phyloP scores from a whole-genome alignment of 2,329 filamentous ascomycete species.

The Trichoderma brevicompactum region DNA sequence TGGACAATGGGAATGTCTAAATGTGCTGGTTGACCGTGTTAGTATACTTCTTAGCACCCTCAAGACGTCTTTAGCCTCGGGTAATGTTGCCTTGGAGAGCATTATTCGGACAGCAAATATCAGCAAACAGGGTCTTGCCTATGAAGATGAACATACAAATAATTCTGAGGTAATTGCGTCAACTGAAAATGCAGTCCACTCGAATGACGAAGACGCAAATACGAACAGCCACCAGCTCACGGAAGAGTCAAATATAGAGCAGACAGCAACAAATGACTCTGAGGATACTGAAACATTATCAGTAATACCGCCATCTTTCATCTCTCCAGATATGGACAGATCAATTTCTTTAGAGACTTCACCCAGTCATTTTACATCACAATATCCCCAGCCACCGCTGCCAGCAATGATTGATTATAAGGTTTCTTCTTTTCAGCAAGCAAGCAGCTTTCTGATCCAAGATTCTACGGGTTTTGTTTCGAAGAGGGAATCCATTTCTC shows the following conservation, averaged over 20 bases:
- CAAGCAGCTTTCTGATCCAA: not conserved
- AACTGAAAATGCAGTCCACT: not conserved
- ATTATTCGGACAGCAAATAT: constrained; percentile 19
- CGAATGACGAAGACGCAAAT: too few relatives aligned
- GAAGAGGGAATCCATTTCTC: not conserved
- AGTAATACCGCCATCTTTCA: not conserved
- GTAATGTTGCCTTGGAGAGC: constrained; percentile 9
- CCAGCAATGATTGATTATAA: not conserved
- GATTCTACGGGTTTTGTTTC: not conserved
- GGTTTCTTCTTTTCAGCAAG: too few relatives aligned
- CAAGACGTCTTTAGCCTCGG: constrained; percentile 18
- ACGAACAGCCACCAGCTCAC: not conserved
- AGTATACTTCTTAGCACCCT: constrained; percentile 7
- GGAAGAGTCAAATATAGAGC: not conserved
- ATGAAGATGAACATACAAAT: not conserved
- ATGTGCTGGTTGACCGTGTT: constrained; percentile 15
- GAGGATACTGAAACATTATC: not conserved
- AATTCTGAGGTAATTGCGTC: not conserved
- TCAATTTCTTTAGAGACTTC: not conserved
- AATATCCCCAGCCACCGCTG: not conserved
- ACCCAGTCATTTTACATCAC: not conserved
- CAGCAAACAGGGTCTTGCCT: not conserved
- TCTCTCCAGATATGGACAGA: not conserved
- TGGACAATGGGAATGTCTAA: constrained; percentile 18
- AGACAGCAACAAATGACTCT: not conserved